phyloP scores from a whole-genome alignment of 2,329 filamentous ascomycete genomes.

The Fusarium longipes region DNA sequence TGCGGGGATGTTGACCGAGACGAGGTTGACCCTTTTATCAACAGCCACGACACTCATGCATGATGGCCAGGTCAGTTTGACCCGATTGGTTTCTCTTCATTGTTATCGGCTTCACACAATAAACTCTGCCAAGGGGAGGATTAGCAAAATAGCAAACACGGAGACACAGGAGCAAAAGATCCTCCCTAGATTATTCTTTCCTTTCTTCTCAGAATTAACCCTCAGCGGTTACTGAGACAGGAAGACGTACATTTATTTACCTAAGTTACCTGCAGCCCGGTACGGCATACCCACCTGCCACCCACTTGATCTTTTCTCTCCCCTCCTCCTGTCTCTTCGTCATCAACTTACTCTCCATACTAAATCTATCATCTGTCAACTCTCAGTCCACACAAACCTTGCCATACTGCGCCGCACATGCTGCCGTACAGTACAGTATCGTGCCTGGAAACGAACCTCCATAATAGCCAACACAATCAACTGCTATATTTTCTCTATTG shows the following conservation, averaged over 20 bases:
- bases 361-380: conserved; percentile 33
- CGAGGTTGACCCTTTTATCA: conserved; percentile 54
- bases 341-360: too few species aligned
- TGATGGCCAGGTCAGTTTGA: conserved; percentile 33
- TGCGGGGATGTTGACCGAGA: conserved; percentile 38
- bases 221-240: background rate
- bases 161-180: background rate
- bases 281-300: conserved; percentile 17
- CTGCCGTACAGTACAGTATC: background rate
- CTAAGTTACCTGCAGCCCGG: background rate
- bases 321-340: conserved; percentile 6
- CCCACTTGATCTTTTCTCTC: conserved; percentile 1
- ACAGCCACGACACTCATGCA: conserved; percentile 62
- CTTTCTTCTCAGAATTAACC: background rate
- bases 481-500: conserved; percentile 2
- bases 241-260: background rate
- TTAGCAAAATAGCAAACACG: conserved; percentile 5
- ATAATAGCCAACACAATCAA: conserved; percentile 26
- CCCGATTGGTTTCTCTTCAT: conserved; percentile 23
- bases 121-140: conserved; percentile 3
- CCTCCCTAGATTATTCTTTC: conserved; percentile 10
- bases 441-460: conserved; percentile 2
- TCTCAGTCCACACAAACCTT: conserved; percentile 25
- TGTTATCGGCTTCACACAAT: conserved; percentile 26
- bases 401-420: conserved; percentile 29